phyloP scores from a whole-genome alignment of 306 rosid genomes.

The Ormosia emarginata region DNA sequence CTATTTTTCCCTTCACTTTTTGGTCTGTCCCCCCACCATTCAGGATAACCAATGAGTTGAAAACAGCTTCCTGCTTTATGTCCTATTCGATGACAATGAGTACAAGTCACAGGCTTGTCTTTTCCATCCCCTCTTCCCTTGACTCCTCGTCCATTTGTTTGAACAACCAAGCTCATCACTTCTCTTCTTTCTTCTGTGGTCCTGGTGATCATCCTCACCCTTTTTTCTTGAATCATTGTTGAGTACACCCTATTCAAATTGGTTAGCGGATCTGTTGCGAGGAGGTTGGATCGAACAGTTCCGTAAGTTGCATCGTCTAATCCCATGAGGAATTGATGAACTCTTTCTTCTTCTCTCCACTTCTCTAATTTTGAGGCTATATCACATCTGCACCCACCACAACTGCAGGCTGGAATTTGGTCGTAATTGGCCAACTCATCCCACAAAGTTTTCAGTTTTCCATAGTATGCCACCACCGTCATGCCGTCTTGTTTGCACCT shows the following conservation, averaged over 20 bases:
- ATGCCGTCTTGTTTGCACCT: not conserved
- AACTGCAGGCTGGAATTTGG: not conserved
- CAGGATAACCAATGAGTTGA: no score
- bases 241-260: not conserved
- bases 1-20: not conserved
- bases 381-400: not conserved
- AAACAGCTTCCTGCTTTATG: not conserved
- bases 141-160: not conserved
- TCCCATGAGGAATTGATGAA: not conserved
- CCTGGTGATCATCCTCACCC: not conserved
- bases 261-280: not conserved
- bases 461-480: not conserved
- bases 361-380: not conserved
- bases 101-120: not conserved
- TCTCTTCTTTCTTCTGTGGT: not conserved
- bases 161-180: not conserved
- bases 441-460: not conserved
- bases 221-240: not conserved
- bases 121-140: not conserved
- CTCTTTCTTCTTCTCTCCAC: not conserved
- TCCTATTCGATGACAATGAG: not conserved
- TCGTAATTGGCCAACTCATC: not conserved
- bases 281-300: not conserved
- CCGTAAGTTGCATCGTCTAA: not conserved
- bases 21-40: not conserved